Evolutionary conservation across 345 rosid species (phyloP).

Genomic region (Schrenkiella parvula): DNA sequence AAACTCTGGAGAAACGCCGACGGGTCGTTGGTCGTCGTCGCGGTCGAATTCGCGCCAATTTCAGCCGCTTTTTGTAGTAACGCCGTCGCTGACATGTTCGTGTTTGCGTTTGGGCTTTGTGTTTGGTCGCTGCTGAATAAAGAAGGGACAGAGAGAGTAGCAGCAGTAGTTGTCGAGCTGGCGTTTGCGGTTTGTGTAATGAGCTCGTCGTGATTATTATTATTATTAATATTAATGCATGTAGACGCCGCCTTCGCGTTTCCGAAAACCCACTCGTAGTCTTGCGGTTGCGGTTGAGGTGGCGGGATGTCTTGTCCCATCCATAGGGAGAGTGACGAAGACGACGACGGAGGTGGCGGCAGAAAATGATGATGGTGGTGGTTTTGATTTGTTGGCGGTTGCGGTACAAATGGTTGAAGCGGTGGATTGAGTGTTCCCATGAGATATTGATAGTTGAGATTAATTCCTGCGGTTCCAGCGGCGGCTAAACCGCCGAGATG

Average conservation of each 20-base stretch:
- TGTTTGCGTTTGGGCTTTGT: conserved; percentile 31
- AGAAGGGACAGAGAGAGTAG: conserved; percentile 62
- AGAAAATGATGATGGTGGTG: conserved; percentile 17
- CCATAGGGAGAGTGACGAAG: conserved; percentile 32
- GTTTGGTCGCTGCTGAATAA: conserved; percentile 58
- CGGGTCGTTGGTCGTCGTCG: conserved; percentile 7
- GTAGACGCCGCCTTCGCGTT: conserved; percentile 18
- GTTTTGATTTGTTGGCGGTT: conserved; percentile 15
- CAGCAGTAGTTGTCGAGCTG: conserved; percentile 23
- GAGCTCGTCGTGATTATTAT: conserved; percentile 15
- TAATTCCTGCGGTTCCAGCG: conserved; percentile 5
- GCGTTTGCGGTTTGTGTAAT: conserved; percentile 34
- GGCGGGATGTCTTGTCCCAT: conserved; percentile 27
- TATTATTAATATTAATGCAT: conserved; percentile 2
- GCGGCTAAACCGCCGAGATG: conserved; percentile 31
- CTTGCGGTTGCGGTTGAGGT: conserved; percentile 29
- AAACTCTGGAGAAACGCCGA: conserved; percentile 50
- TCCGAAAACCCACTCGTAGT: conserved; percentile 50
- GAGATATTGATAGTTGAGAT: conserved; percentile 54
- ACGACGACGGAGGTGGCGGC: not conserved
- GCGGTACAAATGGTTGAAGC: conserved; percentile 45
- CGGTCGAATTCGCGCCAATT: conserved; percentile 56
- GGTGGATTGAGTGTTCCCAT: conserved; percentile 44
- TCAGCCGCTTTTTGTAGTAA: conserved; percentile 95
- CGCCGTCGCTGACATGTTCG: conserved; percentile 90